Evolutionary conservation across 495 filamentous ascomycete species (phyloP).

Genomic region (Lasiosphaeriaceae sp.): DNA sequence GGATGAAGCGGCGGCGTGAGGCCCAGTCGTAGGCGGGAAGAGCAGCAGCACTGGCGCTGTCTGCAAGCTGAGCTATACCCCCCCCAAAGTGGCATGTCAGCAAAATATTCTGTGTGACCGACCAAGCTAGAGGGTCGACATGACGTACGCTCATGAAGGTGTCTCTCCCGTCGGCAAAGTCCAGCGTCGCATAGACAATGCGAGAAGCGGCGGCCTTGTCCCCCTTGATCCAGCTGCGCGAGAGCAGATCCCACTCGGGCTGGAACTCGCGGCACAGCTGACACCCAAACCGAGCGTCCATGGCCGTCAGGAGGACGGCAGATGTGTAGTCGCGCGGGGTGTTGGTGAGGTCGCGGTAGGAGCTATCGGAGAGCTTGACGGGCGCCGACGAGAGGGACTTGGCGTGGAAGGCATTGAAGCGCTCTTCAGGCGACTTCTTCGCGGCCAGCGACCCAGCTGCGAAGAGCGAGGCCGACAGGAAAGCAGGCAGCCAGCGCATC

Average conservation of each 20-base stretch:
- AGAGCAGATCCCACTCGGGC: conserved; percentile 88
- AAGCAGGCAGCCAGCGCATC: conserved; percentile 55
- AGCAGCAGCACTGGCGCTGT: conserved; percentile 86
- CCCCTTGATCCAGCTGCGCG: conserved; percentile 80
- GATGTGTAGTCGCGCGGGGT: conserved; percentile 79
- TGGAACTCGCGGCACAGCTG: conserved; percentile 84
- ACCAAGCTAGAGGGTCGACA: neutral
- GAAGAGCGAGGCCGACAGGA: conserved; percentile 52
- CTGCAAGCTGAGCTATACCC: conserved; percentile 77
- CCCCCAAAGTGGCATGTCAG: neutral
- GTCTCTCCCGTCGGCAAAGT: conserved; percentile 79
- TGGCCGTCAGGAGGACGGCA: conserved; percentile 80
- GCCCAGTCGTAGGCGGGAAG: conserved; percentile 86
- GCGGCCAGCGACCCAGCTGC: conserved; percentile 51
- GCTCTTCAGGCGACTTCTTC: conserved; percentile 50
- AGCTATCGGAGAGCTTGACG: conserved; percentile 68
- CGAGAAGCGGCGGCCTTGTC: conserved; percentile 68
- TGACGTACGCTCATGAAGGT: conserved; percentile 80
- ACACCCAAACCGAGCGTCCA: conserved; percentile 82
- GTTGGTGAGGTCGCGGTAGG: conserved; percentile 70
- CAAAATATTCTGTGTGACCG: neutral
- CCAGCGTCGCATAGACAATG: conserved; percentile 78
- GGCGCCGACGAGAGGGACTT: conserved; percentile 63
- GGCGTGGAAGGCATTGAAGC: conserved; percentile 64
- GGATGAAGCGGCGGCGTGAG: conserved; percentile 64